These are phyloP conservation scores for Eutypella sp. DNA, from an alignment of 2,329 filamentous ascomycete genomes.

Conservation along the genomic window DNA sequence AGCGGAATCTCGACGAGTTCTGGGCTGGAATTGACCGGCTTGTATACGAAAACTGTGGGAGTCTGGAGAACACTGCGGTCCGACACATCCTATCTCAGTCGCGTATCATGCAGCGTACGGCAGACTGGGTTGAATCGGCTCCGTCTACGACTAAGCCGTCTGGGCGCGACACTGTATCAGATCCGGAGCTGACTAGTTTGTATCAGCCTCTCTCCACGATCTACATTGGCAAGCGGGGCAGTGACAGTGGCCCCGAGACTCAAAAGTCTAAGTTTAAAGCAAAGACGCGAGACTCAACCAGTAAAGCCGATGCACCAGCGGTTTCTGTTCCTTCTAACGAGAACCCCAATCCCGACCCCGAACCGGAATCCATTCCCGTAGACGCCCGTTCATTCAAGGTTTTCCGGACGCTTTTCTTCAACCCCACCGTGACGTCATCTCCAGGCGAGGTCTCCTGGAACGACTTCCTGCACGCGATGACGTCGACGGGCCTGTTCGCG, in stretches of 20 bases:
- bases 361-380: slow-evolving; percentile 16
- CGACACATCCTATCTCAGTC: slow-evolving; percentile 25
- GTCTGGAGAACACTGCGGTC: slow-evolving; percentile 22
- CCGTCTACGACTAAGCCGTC: background rate
- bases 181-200: background rate
- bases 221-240: slow-evolving; percentile 9
- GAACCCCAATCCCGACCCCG: slow-evolving; percentile 4
- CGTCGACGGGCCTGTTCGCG: slow-evolving; percentile 38
- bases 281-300: background rate
- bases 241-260: background rate
- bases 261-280: background rate
- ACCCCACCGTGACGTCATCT: slow-evolving; percentile 24
- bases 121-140: slow-evolving; percentile 39
- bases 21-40: slow-evolving; percentile 14
- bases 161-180: background rate
- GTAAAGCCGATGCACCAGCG: background rate
- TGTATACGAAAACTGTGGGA: slow-evolving; percentile 12
- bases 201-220: slow-evolving; percentile 21
- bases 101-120: slow-evolving; percentile 41
- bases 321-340: background rate
- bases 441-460: slow-evolving; percentile 47
- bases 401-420: slow-evolving; percentile 38
- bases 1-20: slow-evolving; percentile 17
- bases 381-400: slow-evolving; percentile 29
- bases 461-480: slow-evolving; percentile 50